Conservation (phyloP, 2,329 filamentous ascomycete genomes). For the Sporothrix phasma region DNA sequence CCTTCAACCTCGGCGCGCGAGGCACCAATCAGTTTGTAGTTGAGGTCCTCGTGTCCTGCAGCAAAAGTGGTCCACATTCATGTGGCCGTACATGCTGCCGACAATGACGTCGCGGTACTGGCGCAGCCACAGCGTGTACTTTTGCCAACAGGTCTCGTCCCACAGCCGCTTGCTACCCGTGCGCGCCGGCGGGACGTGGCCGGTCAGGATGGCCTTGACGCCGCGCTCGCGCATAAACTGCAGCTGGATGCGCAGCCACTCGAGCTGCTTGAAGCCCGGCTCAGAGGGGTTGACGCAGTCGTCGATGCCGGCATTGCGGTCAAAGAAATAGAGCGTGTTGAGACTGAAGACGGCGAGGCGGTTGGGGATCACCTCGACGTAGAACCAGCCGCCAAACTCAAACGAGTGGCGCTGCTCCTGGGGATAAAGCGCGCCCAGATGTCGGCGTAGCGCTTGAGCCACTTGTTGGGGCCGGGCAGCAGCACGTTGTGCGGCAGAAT, state of each 20-base stretch:
- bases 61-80: slow-evolving; percentile 98
- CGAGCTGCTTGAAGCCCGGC: slow-evolving; percentile 88
- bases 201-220: slow-evolving; percentile 90
- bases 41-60: slow-evolving; percentile 76
- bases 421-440: slow-evolving; percentile 86
- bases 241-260: slow-evolving; percentile 88
- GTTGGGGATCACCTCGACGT: slow-evolving; percentile 78
- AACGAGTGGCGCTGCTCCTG: slow-evolving; percentile 88
- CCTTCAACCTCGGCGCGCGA: background rate
- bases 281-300: slow-evolving; percentile 71
- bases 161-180: slow-evolving; percentile 77
- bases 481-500: slow-evolving; percentile 96
- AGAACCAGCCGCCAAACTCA: slow-evolving; percentile 88
- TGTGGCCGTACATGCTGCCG: slow-evolving; percentile 75
- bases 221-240: slow-evolving; percentile 69
- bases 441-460: slow-evolving; percentile 65
- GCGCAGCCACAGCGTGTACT: slow-evolving; percentile 81
- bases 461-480: slow-evolving; percentile 71
- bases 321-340: slow-evolving; percentile 95
- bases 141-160: slow-evolving; percentile 98
- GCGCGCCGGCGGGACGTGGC: slow-evolving; percentile 85
- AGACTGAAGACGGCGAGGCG: slow-evolving; percentile 83
- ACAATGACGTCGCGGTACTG: slow-evolving; percentile 88
- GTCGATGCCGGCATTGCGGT: slow-evolving; percentile 85
- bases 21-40: slow-evolving; percentile 40